Percentiles rank a stretch among this genome's conserved stretches.
These are phyloP conservation scores for Candida railenensis DNA, from an alignment of 805 yeast species.

Conservation along the genomic window DNA sequence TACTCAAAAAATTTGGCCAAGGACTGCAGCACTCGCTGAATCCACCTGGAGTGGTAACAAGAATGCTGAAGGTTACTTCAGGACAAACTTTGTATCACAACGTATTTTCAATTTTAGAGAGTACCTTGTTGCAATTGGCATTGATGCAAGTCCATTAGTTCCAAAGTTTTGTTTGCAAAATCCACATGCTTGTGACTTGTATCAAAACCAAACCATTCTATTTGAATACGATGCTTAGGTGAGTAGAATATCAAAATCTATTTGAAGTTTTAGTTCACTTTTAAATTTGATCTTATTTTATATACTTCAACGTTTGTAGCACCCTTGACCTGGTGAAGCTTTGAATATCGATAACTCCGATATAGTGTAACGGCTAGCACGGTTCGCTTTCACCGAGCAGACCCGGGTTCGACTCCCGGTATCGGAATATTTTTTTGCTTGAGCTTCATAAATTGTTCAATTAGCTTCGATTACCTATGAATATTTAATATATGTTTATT, in stretches of 20 bases:
- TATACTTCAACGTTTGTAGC: neutral
- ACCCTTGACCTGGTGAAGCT: too few species aligned
- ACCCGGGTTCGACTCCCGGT: constrained; percentile 87
- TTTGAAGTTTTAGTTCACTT: too few species aligned
- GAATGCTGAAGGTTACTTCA: constrained; percentile 23
- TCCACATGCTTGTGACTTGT: constrained; percentile 39
- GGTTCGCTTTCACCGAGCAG: constrained; percentile 55
- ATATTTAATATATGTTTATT: too few species aligned
- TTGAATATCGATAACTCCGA: constrained; percentile 29
- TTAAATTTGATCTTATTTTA: too few species aligned
- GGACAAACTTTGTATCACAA: constrained; percentile 29
- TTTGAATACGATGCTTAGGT: neutral
- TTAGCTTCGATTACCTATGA: too few species aligned
- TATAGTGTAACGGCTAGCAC: constrained; percentile 55
- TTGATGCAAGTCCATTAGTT: constrained; percentile 31
- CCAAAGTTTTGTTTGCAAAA: constrained; percentile 35
- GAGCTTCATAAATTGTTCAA: too few species aligned
- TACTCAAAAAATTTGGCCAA: constrained; percentile 36
- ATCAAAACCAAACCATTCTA: constrained; percentile 9
- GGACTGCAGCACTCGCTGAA: constrained; percentile 43
- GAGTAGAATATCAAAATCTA: neutral
- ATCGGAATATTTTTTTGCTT: constrained; percentile 48
- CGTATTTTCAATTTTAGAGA: constrained; percentile 40
- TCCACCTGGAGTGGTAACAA: constrained; percentile 41
- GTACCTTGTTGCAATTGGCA: constrained; percentile 33